Conservation (phyloP, 2,329 filamentous ascomycete species). For the Aureobasidium sp. region DNA sequence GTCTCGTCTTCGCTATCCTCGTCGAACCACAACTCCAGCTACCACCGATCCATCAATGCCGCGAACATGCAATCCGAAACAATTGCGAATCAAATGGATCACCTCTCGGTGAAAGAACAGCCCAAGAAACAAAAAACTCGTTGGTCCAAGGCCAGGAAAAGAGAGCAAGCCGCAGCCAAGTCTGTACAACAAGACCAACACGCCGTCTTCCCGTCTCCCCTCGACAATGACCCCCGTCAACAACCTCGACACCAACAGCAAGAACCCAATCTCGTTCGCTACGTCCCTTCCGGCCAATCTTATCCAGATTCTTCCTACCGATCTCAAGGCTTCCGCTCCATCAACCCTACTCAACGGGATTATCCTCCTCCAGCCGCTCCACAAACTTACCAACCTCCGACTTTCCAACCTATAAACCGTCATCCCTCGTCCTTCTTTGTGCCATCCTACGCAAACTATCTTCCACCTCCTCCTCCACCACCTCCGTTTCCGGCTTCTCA, state of each 20-base stretch:
- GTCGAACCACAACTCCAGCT: not conserved
- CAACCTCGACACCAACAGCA: not conserved
- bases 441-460: not conserved
- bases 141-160: not conserved
- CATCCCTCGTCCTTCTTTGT: constrained; percentile 6
- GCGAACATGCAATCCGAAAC: not conserved
- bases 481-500: not conserved
- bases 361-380: not conserved
- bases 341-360: not conserved
- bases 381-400: not conserved
- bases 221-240: not conserved
- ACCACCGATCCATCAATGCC: not conserved
- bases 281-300: not conserved
- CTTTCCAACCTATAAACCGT: not conserved
- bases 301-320: not conserved
- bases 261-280: not conserved
- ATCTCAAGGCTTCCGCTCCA: not conserved
- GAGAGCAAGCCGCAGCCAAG: not conserved
- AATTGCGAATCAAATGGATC: not conserved
- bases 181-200: not conserved
- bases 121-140: not conserved
- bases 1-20: not conserved
- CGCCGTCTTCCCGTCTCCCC: not conserved
- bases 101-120: not conserved
- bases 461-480: not conserved